Base-by-base conservation (phyloP, 768 basidiomycete genomes). In the Cyathus striatus region DNA sequence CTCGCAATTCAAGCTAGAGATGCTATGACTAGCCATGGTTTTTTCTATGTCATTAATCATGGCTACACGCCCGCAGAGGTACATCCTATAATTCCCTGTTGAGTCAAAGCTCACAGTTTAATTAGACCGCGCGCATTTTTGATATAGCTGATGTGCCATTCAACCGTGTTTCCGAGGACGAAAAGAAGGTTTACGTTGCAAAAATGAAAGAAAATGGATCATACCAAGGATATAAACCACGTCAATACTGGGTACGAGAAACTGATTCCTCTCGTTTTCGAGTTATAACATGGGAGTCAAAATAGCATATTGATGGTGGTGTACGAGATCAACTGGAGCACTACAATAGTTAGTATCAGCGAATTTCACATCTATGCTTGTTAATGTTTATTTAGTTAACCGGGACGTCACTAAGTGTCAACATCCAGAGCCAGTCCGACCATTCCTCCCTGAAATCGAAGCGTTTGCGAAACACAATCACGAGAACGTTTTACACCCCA, bases 151-250 rank as follows among this genome's bases (percentile, higher is more conserved):
- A 74, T 40, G 46, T 74, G 5, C 61, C 70, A 12, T 73, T 75
- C 47, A 57, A 62, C 4, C 56, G 58, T 24, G 70, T 75, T 5
- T 44, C 48, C 1, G 56, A 59, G 0, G 70, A 69, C 21, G 75
- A 77, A 56, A 75, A 74, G 51, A 48, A 62, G 41, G 45, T 46
- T 17, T 70, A 72, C 44, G 54, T 52, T 73, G 2, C 68, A 61
- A 1, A 60, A 23, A 66, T 66, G 43, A 71, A 70, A 44, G 60
- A 70, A 21, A 67, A 61, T 0, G 73, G 72, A 5, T 67, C 71
- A 3, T 78, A 69, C 48, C 69, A 74, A 48, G 77, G 77, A 2
- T 80, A 79, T 49, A 80, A 80, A 50, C 62, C 60, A 4, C 63
- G 71, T 4, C 63, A 69, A 36, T 74, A 74, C 44, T 78, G 71